phyloP scores from a whole-genome alignment of 495 filamentous ascomycete species.

The Cairneyella variabilis region DNA sequence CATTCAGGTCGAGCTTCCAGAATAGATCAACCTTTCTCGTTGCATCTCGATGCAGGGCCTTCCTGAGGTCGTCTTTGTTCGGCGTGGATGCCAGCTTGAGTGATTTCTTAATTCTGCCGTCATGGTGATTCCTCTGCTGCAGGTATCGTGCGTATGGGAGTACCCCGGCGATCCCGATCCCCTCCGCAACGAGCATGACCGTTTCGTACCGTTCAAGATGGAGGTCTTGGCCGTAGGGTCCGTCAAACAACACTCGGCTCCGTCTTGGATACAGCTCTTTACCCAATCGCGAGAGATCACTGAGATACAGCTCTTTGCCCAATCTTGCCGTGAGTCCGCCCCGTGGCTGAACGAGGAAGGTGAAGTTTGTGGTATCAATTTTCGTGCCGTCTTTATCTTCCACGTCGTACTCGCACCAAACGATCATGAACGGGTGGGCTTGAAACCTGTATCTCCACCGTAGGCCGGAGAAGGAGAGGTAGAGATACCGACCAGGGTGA shows the following conservation, averaged over 20 bases:
- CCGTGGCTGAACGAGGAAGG: neutral
- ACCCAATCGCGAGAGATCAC: too few species aligned
- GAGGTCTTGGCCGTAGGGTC: constrained; percentile 7
- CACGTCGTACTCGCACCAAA: constrained; percentile 4
- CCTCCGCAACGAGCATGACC: constrained; percentile 8
- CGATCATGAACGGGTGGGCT: constrained; percentile 3
- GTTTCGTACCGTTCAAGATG: constrained; percentile 8
- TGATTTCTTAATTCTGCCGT: neutral
- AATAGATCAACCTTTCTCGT: constrained; percentile 9
- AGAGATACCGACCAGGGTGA: constrained; percentile 1
- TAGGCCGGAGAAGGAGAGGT: neutral
- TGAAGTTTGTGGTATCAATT: neutral
- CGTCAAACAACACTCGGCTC: constrained; percentile 7
- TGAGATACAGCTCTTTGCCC: neutral
- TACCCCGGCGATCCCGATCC: constrained; percentile 15
- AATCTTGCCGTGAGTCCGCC: neutral
- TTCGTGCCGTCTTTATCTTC: too few species aligned
- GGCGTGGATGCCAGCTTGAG: too few species aligned
- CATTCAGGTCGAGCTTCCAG: constrained; percentile 10
- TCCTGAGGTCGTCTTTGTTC: too few species aligned
- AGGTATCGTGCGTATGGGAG: constrained; percentile 3
- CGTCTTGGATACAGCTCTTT: neutral
- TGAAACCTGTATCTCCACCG: neutral
- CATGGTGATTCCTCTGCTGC: neutral
- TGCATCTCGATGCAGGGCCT: too few species aligned